Conservation (phyloP, 805 yeast species). For the Kodamaea leandrae region DNA sequence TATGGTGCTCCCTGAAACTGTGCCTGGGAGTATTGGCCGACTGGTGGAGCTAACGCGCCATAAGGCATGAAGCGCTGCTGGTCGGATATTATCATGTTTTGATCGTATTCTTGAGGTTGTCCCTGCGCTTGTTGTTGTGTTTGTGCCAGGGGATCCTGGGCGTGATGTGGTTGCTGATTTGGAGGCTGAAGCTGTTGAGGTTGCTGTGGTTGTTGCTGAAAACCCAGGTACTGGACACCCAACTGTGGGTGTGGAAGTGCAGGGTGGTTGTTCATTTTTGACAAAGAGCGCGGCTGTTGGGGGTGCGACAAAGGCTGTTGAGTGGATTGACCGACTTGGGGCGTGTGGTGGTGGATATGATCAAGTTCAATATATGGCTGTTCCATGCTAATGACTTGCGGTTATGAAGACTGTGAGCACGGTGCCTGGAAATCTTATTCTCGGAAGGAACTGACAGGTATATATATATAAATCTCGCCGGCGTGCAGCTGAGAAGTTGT, state of each 20-base stretch:
- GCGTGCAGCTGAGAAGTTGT: slow-evolving; percentile 3
- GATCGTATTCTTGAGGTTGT: slow-evolving; percentile 13
- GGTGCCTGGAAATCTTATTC: slow-evolving; percentile 4
- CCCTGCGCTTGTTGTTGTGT: slow-evolving; percentile 5
- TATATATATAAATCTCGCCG: slow-evolving; percentile 7
- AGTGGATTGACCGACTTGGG: neutral
- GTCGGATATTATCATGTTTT: slow-evolving; percentile 9
- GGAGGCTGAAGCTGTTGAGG: slow-evolving; percentile 9
- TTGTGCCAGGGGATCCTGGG: slow-evolving; percentile 5
- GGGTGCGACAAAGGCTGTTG: slow-evolving; percentile 3
- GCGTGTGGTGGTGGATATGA: slow-evolving; percentile 8
- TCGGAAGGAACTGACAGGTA: slow-evolving; percentile 8
- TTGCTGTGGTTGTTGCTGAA: slow-evolving; percentile 7
- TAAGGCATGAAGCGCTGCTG: slow-evolving; percentile 7
- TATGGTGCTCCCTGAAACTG: slow-evolving; percentile 15
- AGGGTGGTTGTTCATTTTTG: slow-evolving; percentile 9
- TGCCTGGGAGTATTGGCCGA: slow-evolving; percentile 7
- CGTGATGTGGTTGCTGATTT: slow-evolving; percentile 8
- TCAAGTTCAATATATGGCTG: slow-evolving; percentile 16
- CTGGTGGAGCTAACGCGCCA: slow-evolving; percentile 5
- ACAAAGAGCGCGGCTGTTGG: slow-evolving; percentile 9
- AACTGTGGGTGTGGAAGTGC: slow-evolving; percentile 10
- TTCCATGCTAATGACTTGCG: slow-evolving; percentile 14
- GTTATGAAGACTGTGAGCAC: slow-evolving; percentile 10
- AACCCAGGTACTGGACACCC: slow-evolving; percentile 1